Base-by-base conservation (phyloP, 1,139 yeast genomes). In the Pichiaceae sp. region DNA sequence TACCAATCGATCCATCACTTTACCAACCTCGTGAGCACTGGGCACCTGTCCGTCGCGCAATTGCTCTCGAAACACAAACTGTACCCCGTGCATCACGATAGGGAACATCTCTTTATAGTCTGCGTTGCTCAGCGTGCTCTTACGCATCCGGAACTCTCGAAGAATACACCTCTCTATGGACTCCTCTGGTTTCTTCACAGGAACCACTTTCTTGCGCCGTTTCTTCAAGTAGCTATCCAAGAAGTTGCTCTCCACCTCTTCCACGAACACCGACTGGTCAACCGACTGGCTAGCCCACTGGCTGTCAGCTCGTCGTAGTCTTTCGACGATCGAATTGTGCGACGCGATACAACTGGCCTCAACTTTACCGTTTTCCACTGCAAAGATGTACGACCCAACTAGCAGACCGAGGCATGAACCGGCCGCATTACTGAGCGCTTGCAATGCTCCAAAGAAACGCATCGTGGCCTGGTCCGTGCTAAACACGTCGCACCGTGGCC, bases 81-180 rank as follows among this genome's bases (percentile, higher is more conserved):
- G 31, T 12, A 28, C 25, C 9, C 35, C 17, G 6, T 23, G 31
- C 8, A 16, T 16, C 8, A 35, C 17, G 12, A 35, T 12, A 14
- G 16, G 8, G 20, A 26, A 31, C 18, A 35, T 17, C 20, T 35
- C 35, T 8, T 27, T 19, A 15, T 18, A 20, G 14, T 35, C 31
- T 9, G 14, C 9, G 15, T 35, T 24, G n/a, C 27, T 14, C 9
- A 35, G 31, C 14, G 14, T 18, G 15, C 17, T 18, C 17, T 8
- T 4, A 45, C 18, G 20, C 17, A 51, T 36, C 12, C 52, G 35
- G 29, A 55, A 44, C 34, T 53, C 56, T 18, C 50, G 43, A 27
- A 46, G 34, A 9, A 55, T 40, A 18, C 46, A 39, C 16, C 44
- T 38, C 28, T 53, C 52, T 14, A 51, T 23, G 36, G 27, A 40